Conservation (phyloP, 257 asterid genomes). For the Primulina tabacum region DNA sequence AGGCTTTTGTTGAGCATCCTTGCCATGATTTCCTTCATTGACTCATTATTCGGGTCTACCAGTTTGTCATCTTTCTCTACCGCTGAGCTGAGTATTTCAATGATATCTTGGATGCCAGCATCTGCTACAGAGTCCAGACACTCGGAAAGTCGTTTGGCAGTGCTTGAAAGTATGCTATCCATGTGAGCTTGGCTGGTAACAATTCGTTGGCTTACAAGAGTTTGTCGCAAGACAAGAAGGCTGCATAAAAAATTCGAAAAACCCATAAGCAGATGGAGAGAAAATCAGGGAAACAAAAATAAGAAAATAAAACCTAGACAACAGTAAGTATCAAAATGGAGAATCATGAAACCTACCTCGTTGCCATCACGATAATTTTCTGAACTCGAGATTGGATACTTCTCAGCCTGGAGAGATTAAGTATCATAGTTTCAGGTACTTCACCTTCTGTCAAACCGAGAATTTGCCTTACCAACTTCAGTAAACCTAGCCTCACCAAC, state of each 20-base stretch:
- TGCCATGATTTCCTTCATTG: conserved; percentile 61
- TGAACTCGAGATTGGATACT: conserved; percentile 74
- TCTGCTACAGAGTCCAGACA: conserved; percentile 54
- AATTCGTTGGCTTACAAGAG: conserved; percentile 52
- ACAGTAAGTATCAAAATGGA: not conserved
- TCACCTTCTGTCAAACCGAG: conserved; percentile 67
- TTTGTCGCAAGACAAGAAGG: conserved; percentile 70
- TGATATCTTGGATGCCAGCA: conserved; percentile 65
- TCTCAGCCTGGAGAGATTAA: conserved; percentile 71
- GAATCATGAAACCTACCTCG: conserved; percentile 48
- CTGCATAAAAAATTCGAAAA: conserved; percentile 30
- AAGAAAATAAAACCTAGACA: not conserved
- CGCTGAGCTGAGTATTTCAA: conserved; percentile 37
- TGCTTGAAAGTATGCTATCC: conserved; percentile 46
- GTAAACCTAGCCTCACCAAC: conserved; percentile 76
- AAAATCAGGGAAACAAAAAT: not conserved
- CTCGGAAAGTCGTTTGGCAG: conserved; percentile 50
- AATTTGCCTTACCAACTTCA: conserved; percentile 63
- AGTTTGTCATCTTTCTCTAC: conserved; percentile 31
- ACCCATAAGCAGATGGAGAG: not conserved
- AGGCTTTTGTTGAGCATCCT: conserved; percentile 79
- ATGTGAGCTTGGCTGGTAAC: conserved; percentile 47
- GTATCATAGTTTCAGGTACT: conserved; percentile 89
- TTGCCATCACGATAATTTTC: conserved; percentile 82
- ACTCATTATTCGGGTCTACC: conserved; percentile 38